These are phyloP conservation scores for Cinnamomum micranthum DNA, from an alignment of 164 flowering plant species.

Conservation along the genomic window DNA sequence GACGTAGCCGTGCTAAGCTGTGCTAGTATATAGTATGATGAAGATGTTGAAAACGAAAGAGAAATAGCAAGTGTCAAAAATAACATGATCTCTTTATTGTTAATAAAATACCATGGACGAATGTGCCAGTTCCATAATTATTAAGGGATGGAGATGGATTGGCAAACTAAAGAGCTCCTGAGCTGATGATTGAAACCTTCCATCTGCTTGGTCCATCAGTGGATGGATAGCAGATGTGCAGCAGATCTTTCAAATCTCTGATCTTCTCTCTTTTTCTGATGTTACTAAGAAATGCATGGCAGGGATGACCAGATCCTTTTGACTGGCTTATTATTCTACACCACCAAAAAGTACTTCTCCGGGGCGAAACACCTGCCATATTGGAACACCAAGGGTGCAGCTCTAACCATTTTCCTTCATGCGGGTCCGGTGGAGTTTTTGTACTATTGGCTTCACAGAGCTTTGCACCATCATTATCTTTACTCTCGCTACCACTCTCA, in stretches of 20 bases:
- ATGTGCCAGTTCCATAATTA: too few species aligned
- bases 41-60: too few species aligned
- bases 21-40: too few species aligned
- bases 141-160: too few species aligned
- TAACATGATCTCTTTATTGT: too few species aligned
- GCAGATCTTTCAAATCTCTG: neutral
- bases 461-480: constrained; percentile 50
- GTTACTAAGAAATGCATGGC: constrained; percentile 1
- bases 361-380: constrained; percentile 22
- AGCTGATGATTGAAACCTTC: too few species aligned
- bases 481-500: constrained; percentile 53
- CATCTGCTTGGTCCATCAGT: too few species aligned
- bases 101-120: too few species aligned
- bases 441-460: constrained; percentile 54
- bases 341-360: neutral
- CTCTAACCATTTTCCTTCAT: constrained; percentile 27
- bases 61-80: too few species aligned
- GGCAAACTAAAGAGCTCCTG: too few species aligned
- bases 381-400: constrained; percentile 37
- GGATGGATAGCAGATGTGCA: too few species aligned
- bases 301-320: constrained; percentile 40
- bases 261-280: neutral
- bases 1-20: too few species aligned
- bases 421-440: constrained; percentile 47
- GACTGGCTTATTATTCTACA: constrained; percentile 23